Conservation (phyloP, 345 rosid genomes). For the Jatropha curcas region DNA sequence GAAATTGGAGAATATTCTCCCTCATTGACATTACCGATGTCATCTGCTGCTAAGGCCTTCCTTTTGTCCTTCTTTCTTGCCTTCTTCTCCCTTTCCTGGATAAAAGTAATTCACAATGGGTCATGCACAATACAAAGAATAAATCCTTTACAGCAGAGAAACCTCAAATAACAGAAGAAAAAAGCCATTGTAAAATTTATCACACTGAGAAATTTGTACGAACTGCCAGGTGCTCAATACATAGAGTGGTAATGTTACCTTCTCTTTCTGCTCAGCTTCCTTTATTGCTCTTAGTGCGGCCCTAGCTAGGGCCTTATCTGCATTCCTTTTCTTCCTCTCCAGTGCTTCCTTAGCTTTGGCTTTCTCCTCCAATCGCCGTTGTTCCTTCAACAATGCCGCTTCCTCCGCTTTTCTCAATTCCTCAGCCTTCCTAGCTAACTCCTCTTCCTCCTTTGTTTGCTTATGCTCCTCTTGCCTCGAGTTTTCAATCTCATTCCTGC, state of each 20-base stretch:
- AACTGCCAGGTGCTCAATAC: too few relatives aligned
- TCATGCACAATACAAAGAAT: not conserved
- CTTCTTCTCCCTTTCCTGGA: slow-evolving; percentile 82
- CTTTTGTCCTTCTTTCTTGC: slow-evolving; percentile 71
- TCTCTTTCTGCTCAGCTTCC: slow-evolving; percentile 79
- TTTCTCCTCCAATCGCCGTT: slow-evolving; percentile 64
- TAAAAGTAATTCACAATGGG: not conserved
- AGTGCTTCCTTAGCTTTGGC: slow-evolving; percentile 78
- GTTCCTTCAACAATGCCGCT: slow-evolving; percentile 61
- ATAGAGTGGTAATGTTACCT: slow-evolving; percentile 57
- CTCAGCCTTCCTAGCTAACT: slow-evolving; percentile 67
- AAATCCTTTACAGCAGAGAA: not conserved
- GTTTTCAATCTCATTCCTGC: slow-evolving; percentile 44
- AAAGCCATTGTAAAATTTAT: not conserved
- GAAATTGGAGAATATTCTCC: slow-evolving; percentile 31
- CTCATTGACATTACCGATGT: slow-evolving; percentile 24
- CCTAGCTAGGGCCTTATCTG: slow-evolving; percentile 74
- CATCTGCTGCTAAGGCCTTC: slow-evolving; percentile 32
- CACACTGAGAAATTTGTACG: too few relatives aligned
- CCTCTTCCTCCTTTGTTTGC: slow-evolving; percentile 71
- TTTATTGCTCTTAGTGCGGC: slow-evolving; percentile 63
- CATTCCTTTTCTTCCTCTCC: slow-evolving; percentile 70
- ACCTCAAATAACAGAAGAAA: not conserved
- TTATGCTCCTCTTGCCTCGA: slow-evolving; percentile 51
- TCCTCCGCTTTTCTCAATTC: slow-evolving; percentile 69